These are phyloP conservation scores for Scortechinia acanthostroma DNA, from an alignment of 2,329 filamentous ascomycete species.

Conservation along the genomic window DNA sequence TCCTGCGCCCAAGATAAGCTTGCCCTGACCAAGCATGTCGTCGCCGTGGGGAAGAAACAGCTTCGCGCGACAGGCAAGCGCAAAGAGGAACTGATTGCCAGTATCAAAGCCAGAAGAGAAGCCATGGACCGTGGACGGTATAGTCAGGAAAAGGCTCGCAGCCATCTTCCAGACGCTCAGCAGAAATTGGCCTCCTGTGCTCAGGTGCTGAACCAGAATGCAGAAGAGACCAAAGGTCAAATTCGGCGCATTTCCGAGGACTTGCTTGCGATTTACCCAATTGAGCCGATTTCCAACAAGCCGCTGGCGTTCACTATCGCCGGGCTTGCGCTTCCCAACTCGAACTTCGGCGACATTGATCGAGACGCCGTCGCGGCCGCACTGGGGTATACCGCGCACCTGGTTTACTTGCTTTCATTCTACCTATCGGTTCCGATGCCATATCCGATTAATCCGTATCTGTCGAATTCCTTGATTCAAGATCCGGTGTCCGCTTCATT, in stretches of 20 bases:
- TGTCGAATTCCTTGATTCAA: constrained; percentile 48
- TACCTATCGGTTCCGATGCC: constrained; percentile 52
- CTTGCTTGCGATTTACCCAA: constrained; percentile 49
- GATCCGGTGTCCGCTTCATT: constrained; percentile 44
- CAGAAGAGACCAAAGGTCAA: constrained; percentile 44
- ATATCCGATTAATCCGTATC: constrained; percentile 47
- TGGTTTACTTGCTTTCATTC: constrained; percentile 49
- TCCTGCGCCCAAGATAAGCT: constrained; percentile 27
- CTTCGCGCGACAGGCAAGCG: constrained; percentile 38
- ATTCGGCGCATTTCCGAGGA: constrained; percentile 56
- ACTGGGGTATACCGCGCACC: constrained; percentile 50
- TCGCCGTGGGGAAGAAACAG: constrained; percentile 41
- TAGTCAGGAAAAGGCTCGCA: constrained; percentile 28
- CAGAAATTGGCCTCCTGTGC: constrained; percentile 28
- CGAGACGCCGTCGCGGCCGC: constrained; percentile 50
- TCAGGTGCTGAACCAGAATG: constrained; percentile 28
- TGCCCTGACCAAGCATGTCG: constrained; percentile 31
- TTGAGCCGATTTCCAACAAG: constrained; percentile 47
- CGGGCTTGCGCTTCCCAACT: constrained; percentile 49
- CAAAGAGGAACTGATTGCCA: constrained; percentile 40
- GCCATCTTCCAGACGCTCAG: constrained; percentile 31
- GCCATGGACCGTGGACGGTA: constrained; percentile 37
- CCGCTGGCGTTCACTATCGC: constrained; percentile 55
- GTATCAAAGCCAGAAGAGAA: constrained; percentile 36
- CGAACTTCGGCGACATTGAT: constrained; percentile 43